phyloP scores from a whole-genome alignment of 2,329 filamentous ascomycete genomes.

The Clonostachys byssicola region DNA sequence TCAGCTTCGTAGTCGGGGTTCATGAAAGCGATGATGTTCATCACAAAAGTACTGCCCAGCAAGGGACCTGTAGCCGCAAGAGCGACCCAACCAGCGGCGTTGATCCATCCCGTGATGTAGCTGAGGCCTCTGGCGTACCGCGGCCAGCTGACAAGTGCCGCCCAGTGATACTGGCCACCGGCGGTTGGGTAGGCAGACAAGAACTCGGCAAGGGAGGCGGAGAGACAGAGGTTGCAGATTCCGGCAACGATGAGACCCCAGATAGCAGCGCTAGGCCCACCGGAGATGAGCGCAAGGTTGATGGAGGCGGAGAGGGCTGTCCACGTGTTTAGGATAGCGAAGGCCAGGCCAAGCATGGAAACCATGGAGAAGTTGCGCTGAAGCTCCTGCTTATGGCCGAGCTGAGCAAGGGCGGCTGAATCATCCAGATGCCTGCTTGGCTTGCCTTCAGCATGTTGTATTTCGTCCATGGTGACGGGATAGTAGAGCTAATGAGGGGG shows the following conservation, averaged over 20 bases:
- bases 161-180: constrained; percentile 40
- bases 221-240: constrained; percentile 34
- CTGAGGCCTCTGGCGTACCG: constrained; percentile 31
- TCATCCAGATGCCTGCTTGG: neutral
- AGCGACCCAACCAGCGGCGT: constrained; percentile 39
- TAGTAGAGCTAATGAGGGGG: no score
- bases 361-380: constrained; percentile 44
- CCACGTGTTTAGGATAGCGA: constrained; percentile 13
- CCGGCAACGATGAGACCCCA: constrained; percentile 42
- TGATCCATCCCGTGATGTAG: constrained; percentile 38
- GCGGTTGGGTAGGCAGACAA: constrained; percentile 39
- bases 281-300: constrained; percentile 32
- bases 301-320: constrained; percentile 33
- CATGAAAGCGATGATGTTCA: constrained; percentile 38
- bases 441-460: no score
- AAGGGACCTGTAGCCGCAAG: constrained; percentile 36
- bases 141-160: constrained; percentile 30
- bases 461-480: no score
- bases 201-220: constrained; percentile 34
- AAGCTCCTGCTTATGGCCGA: constrained; percentile 22
- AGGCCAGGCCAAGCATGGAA: constrained; percentile 32
- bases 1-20: constrained; percentile 51
- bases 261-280: constrained; percentile 32
- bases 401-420: neutral
- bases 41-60: constrained; percentile 24